phyloP scores from a whole-genome alignment of 768 basidiomycete genomes.

The Amanita thiersii region DNA sequence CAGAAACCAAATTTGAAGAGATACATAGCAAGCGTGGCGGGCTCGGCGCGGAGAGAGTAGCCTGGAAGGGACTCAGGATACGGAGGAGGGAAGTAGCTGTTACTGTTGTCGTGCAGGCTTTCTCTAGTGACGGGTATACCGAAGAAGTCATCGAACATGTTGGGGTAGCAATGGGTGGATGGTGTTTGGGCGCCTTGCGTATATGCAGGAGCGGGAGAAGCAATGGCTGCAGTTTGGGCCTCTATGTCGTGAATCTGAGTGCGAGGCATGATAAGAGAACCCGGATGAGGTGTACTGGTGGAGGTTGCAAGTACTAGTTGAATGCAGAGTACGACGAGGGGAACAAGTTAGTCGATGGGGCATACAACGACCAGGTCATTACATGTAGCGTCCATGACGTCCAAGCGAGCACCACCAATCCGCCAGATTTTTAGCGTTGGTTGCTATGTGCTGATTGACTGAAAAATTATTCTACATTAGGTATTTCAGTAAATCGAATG shows the following conservation, averaged over 20 bases:
- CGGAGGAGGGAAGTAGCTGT: constrained; percentile 33
- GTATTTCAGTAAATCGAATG: no score
- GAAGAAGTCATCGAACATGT: constrained; percentile 4
- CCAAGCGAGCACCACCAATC: no score
- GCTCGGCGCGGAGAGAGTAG: constrained; percentile 34
- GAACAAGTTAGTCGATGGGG: no score
- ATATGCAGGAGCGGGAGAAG: neutral
- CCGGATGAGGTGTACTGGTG: no score
- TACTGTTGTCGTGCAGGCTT: constrained; percentile 1
- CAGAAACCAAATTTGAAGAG: constrained; percentile 59
- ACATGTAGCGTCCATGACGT: no score
- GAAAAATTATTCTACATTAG: no score
- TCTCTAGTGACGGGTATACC: neutral
- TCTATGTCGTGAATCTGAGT: neutral
- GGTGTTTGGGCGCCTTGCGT: neutral
- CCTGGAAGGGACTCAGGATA: constrained; percentile 28
- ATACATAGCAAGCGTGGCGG: constrained; percentile 48
- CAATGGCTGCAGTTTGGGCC: neutral
- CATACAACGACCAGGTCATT: no score
- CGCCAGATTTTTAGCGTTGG: no score
- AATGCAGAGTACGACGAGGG: no score
- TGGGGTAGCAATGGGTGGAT: neutral
- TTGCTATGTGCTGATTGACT: no score
- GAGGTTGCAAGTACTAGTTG: no score
- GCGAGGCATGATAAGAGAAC: neutral